These are phyloP conservation scores for Choiromyces venosus DNA, from an alignment of 495 filamentous ascomycete species.

Conservation along the genomic window DNA sequence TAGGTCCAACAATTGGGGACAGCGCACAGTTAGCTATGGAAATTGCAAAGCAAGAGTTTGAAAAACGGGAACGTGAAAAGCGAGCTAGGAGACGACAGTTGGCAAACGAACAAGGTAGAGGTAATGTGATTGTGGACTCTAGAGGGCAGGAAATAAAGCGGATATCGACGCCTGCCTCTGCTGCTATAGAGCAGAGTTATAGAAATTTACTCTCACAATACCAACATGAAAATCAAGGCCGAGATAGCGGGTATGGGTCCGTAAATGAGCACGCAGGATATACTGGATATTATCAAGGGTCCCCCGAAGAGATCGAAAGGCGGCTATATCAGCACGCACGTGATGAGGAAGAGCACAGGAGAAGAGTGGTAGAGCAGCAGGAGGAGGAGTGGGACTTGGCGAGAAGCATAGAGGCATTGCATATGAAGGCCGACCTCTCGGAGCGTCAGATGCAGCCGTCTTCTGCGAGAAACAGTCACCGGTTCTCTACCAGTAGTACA, in stretches of 20 bases:
- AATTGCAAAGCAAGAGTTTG: constrained; percentile 39
- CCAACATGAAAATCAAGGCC: constrained; percentile 13
- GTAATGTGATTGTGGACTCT: constrained; percentile 27
- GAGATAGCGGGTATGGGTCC: constrained; percentile 20
- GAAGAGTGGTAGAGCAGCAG: constrained; percentile 20
- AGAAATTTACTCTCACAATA: constrained; percentile 12
- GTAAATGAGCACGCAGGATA: not conserved
- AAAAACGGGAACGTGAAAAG: constrained; percentile 34
- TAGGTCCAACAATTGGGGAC: not conserved
- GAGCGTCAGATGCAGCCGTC: constrained; percentile 25
- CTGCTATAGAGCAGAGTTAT: constrained; percentile 7
- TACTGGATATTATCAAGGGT: not conserved
- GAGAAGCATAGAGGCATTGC: constrained; percentile 25
- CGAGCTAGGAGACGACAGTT: constrained; percentile 17
- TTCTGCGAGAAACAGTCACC: constrained; percentile 10
- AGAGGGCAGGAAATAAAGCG: constrained; percentile 34
- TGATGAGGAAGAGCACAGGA: constrained; percentile 19
- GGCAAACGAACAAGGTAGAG: constrained; percentile 25
- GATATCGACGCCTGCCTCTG: constrained; percentile 26
- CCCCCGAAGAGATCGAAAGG: not conserved
- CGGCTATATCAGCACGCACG: constrained; percentile 1
- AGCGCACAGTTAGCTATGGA: constrained; percentile 30
- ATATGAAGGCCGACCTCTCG: constrained; percentile 26
- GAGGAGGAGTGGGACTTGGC: constrained; percentile 32
- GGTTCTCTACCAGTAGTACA: constrained; percentile 42